Conservation (phyloP, 495 filamentous ascomycete species). For the Trichoderma virens region DNA sequence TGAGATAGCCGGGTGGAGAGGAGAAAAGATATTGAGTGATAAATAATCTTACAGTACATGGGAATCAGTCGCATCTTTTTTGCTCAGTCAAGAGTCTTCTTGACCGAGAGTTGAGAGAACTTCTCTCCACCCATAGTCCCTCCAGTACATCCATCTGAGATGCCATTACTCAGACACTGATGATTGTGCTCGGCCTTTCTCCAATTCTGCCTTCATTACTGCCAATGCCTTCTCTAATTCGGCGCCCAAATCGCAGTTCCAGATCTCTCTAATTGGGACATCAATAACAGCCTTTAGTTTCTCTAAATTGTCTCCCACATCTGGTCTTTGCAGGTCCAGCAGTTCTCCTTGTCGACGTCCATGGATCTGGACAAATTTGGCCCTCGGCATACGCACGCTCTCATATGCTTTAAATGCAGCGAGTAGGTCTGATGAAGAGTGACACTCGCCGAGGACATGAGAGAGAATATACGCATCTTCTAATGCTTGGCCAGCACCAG, state of each 20-base stretch:
- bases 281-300: background rate
- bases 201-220: background rate
- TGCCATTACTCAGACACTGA: too few species aligned
- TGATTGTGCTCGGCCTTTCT: too few species aligned
- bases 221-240: background rate
- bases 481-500: conserved; percentile 53
- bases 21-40: too few species aligned
- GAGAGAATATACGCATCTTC: conserved; percentile 54
- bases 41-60: too few species aligned
- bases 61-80: too few species aligned
- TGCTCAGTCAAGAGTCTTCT: too few species aligned
- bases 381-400: conserved; percentile 36
- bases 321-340: background rate
- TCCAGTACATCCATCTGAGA: too few species aligned
- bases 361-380: background rate
- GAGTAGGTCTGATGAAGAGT: conserved; percentile 24
- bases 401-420: conserved; percentile 52
- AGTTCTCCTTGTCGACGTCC: background rate
- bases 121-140: too few species aligned
- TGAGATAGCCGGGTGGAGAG: too few species aligned
- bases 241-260: background rate
- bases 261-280: background rate
- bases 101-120: too few species aligned
- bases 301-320: background rate
- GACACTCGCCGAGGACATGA: conserved; percentile 39